Evolutionary conservation across 2,329 filamentous ascomycete species (phyloP).

Genomic region (Claviceps sp.): DNA sequence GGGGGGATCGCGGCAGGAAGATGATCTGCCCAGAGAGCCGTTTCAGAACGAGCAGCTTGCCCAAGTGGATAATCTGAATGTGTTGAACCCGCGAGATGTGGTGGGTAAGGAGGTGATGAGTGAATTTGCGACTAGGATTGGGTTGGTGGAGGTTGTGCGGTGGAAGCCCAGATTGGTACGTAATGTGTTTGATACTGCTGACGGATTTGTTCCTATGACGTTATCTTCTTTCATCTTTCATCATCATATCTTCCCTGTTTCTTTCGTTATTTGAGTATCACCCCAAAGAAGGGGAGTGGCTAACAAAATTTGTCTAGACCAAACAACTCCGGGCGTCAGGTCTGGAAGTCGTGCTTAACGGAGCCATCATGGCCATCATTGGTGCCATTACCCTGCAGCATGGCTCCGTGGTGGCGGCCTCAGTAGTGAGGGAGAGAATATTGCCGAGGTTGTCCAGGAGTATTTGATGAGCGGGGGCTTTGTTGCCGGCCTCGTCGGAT

Average conservation of each 20-base stretch:
- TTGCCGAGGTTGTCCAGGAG: slow-evolving; percentile 26
- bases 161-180: slow-evolving; percentile 80
- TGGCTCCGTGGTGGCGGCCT: slow-evolving; percentile 64
- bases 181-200: slow-evolving; percentile 1
- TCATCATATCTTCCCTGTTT: too few species aligned
- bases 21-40: slow-evolving; percentile 44
- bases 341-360: slow-evolving; percentile 57
- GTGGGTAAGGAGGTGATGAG: slow-evolving; percentile 53
- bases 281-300: not conserved
- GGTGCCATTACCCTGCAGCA: slow-evolving; percentile 83
- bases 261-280: too few species aligned
- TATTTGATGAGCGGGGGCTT: not conserved
- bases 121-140: slow-evolving; percentile 53
- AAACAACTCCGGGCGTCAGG: slow-evolving; percentile 61
- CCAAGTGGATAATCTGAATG: slow-evolving; percentile 59
- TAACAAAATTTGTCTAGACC: slow-evolving; percentile 26
- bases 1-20: slow-evolving; percentile 16
- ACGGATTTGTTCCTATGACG: too few species aligned
- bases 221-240: too few species aligned
- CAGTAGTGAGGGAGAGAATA: slow-evolving; percentile 64
- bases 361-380: slow-evolving; percentile 71
- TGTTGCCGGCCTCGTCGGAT: not conserved
- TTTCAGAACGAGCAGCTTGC: slow-evolving; percentile 59
- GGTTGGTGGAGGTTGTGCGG: slow-evolving; percentile 61
- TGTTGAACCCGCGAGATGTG: slow-evolving; percentile 44